Evolutionary conservation across 176 grass and related monocot genomes (phyloP).

Genomic region (Pontederia paniculata): DNA sequence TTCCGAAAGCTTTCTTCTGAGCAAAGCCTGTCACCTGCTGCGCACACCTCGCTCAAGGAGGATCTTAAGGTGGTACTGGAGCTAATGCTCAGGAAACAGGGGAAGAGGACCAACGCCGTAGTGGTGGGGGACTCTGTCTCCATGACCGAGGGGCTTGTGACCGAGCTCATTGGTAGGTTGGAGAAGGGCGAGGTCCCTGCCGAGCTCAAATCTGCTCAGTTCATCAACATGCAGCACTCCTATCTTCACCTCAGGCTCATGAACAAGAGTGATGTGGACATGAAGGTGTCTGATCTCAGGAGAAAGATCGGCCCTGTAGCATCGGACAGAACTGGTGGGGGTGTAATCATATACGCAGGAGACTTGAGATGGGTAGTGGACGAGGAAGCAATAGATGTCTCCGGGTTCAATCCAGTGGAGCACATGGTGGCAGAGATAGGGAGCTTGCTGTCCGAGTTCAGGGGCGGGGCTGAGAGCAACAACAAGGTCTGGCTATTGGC

Average conservation of each 20-base stretch:
- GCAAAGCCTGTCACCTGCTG: neutral
- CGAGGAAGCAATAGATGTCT: constrained; percentile 24
- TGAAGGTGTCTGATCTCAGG: constrained; percentile 54
- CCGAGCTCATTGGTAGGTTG: constrained; percentile 39
- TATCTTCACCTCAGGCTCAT: constrained; percentile 65
- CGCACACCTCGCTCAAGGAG: constrained; percentile 20
- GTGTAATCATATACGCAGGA: constrained; percentile 57
- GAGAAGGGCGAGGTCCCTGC: constrained; percentile 57
- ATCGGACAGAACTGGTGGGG: constrained; percentile 13
- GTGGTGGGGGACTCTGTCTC: constrained; percentile 66
- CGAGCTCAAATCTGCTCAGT: constrained; percentile 44
- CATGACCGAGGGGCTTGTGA: constrained; percentile 42
- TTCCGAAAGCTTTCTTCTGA: constrained; percentile 33
- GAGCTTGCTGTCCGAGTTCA: constrained; percentile 25
- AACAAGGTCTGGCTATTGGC: constrained; percentile 50
- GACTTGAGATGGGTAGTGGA: constrained; percentile 66
- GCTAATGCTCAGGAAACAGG: constrained; percentile 46
- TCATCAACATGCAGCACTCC: constrained; percentile 64
- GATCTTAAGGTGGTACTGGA: constrained; percentile 50
- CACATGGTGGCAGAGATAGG: constrained; percentile 66
- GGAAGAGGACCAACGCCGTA: constrained; percentile 36
- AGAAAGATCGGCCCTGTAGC: constrained; percentile 42
- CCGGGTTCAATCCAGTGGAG: constrained; percentile 41
- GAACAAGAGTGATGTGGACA: constrained; percentile 45
- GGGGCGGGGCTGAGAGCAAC: neutral